Evolutionary conservation across 805 yeast species (phyloP), one percentile per base, ranked within the genome.

Genomic region (Naumovozyma dairenensis): DNA sequence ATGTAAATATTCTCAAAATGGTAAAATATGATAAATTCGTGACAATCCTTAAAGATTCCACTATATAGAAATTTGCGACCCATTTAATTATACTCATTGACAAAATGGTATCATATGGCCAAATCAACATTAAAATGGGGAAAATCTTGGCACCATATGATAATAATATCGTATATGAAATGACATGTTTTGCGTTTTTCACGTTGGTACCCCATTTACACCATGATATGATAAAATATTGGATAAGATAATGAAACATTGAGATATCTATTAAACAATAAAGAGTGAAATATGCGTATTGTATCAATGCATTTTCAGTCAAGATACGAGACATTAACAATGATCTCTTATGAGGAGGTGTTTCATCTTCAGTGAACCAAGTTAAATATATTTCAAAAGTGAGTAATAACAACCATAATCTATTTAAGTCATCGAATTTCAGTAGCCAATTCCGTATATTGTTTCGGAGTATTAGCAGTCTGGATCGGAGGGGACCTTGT

Each of bases 51-150:
- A 77, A 48, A 0, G 86, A 77, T 48, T 84, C 94, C 5, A 79
- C 58, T n/a, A 74, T 64, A 41, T 73, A 78, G 33, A 79, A 54
- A 28, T 69, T 68, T 0, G 81, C 79, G 3, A 78, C 69, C 44
- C 74, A 62, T 38, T 71, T 71, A 20, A 82, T 80, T 7, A 76
- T 60, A 5, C 64, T 62, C 15, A 76, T 69, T 0, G 80, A 78
- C 3, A 80, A 65, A 1, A 79, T 66, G n/a, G 81, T 72, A 51
- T 92, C 96, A 50, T 92, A 92, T 1, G 94, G 92, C 99, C 99
- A 92, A 22, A 92, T 89, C 21, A 92, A 65, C 87, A 89, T 89
- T 21, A 92, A 66, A 14, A 92, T 80, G 0, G 98, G 98, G 42
- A 89, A 78, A 16, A 89, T 64, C 50, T 81, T 84, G 25, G 89